These are phyloP conservation scores for Suillus weaverae DNA, from an alignment of 768 basidiomycete genomes.

Conservation along the genomic window DNA sequence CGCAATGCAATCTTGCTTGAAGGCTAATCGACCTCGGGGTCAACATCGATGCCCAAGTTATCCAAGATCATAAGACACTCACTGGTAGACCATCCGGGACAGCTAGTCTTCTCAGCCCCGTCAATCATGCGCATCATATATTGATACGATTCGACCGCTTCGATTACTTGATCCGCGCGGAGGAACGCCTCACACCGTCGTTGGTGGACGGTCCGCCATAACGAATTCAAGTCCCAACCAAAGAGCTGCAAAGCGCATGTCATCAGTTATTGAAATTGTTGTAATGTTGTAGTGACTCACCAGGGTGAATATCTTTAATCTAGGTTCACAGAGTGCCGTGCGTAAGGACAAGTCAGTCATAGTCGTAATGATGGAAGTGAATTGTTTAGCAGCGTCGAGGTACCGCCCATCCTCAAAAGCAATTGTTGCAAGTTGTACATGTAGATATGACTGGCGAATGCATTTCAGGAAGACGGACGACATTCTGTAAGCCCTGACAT, in stretches of 20 bases:
- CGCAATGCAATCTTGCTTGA: background rate
- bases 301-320: conserved; percentile 1
- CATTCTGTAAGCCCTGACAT: background rate
- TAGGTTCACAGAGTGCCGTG: background rate
- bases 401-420: background rate
- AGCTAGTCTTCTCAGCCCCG: no score
- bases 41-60: no score
- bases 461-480: background rate
- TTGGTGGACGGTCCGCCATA: background rate
- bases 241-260: background rate
- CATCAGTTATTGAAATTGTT: background rate
- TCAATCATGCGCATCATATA: background rate
- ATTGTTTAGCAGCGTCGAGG: background rate
- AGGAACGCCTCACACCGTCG: background rate
- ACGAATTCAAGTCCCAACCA: background rate
- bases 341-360: background rate
- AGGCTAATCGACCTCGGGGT: background rate
- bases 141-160: background rate
- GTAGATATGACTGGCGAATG: background rate
- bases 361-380: background rate
- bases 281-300: background rate
- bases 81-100: background rate
- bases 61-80: background rate
- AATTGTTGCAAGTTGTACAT: background rate
- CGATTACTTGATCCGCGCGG: background rate